Percentiles rank a stretch among this genome's conserved stretches.
phyloP scores from a whole-genome alignment of 306 rosid species.

The Begonia masoniana region DNA sequence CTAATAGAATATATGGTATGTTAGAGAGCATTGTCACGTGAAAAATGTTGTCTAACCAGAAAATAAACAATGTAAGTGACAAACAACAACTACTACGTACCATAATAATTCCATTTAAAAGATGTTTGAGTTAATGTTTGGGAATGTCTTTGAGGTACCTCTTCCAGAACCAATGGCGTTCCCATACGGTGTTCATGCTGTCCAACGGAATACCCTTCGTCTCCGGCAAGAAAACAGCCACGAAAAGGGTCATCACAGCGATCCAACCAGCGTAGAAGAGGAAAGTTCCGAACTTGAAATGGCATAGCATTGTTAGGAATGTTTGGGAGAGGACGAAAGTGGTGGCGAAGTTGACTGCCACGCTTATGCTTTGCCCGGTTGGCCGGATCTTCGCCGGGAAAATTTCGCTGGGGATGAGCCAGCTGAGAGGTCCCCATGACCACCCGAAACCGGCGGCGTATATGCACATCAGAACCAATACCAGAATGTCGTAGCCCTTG shows the following conservation, averaged over 20 bases:
- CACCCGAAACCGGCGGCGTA: constrained; percentile 70
- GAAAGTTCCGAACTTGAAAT: constrained; percentile 54
- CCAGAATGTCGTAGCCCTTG: constrained; percentile 28
- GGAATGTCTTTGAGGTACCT: constrained; percentile 22
- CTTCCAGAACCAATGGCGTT: constrained; percentile 56
- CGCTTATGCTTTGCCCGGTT: constrained; percentile 52
- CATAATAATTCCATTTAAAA: too few species aligned
- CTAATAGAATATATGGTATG: too few species aligned
- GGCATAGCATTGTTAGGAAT: constrained; percentile 56
- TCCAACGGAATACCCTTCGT: constrained; percentile 58
- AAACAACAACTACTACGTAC: too few species aligned
- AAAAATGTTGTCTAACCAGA: too few species aligned
- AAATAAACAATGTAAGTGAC: too few species aligned
- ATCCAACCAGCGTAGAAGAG: constrained; percentile 57
- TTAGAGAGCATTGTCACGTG: too few species aligned
- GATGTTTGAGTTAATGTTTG: too few species aligned
- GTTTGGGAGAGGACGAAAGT: constrained; percentile 41
- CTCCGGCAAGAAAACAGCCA: constrained; percentile 51
- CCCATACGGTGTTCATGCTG: constrained; percentile 44
- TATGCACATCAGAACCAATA: constrained; percentile 34
- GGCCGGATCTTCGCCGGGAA: constrained; percentile 48
- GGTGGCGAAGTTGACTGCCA: constrained; percentile 30
- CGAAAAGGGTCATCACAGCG: constrained; percentile 37
- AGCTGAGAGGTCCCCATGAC: constrained; percentile 72
- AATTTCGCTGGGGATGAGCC: constrained; percentile 71